Evolutionary conservation across 192 early-diverging fungal species (phyloP).

Genomic region (Rhizophagus sp.): DNA sequence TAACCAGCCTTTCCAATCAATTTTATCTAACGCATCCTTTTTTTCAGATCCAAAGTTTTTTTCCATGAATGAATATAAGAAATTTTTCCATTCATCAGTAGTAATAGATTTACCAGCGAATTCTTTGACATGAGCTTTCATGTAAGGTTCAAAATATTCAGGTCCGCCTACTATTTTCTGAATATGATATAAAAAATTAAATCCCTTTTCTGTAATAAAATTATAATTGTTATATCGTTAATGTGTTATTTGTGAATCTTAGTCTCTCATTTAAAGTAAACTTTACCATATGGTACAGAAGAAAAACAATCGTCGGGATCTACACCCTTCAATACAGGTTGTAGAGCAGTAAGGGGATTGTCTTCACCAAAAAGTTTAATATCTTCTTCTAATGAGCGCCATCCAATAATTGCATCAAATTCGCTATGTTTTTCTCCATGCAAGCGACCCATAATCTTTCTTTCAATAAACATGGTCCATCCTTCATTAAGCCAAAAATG

Average conservation of each 20-base stretch:
- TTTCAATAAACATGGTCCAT: constrained; percentile 91
- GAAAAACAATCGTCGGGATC: constrained; percentile 88
- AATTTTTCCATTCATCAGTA: constrained; percentile 85
- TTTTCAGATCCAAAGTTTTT: constrained; percentile 53
- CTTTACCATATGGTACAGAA: constrained; percentile 77
- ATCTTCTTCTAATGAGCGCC: constrained; percentile 71
- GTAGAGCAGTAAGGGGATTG: constrained; percentile 69
- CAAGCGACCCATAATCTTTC: constrained; percentile 81
- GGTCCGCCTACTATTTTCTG: constrained; percentile 86
- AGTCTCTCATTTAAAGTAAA: neutral
- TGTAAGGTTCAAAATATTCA: constrained; percentile 82
- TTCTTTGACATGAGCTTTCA: constrained; percentile 75
- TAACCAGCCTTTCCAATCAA: constrained; percentile 95
- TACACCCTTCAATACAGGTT: constrained; percentile 66
- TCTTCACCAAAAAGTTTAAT: constrained; percentile 66
- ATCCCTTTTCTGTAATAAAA: constrained; percentile 84
- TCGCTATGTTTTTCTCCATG: constrained; percentile 77
- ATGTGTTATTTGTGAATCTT: neutral
- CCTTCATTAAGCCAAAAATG: constrained; percentile 96
- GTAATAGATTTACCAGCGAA: constrained; percentile 89
- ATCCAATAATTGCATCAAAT: constrained; percentile 86
- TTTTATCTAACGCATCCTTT: constrained; percentile 67
- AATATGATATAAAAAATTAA: constrained; percentile 86
- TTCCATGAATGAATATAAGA: constrained; percentile 78
- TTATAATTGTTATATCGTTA: neutral